Evolutionary conservation across 2,329 filamentous ascomycete species (phyloP).

Genomic region (Zasmidium cellare): DNA sequence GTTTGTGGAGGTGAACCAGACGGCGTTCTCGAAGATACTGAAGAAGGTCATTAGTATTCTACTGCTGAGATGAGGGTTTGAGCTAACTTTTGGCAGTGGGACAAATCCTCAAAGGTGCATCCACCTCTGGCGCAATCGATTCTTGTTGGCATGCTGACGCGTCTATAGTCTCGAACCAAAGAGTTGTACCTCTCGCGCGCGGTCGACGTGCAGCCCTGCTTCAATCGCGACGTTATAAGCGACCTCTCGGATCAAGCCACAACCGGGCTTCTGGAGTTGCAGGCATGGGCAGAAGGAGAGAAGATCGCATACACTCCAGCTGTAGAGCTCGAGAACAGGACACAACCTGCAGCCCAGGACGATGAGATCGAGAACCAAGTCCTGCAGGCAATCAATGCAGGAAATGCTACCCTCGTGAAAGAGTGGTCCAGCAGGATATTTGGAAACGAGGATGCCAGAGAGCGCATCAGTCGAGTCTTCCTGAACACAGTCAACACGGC

Average conservation of each 20-base stretch:
- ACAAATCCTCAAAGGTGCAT: constrained; percentile 90
- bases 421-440: constrained; percentile 77
- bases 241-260: constrained; percentile 96
- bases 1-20: constrained; percentile 97
- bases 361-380: constrained; percentile 89
- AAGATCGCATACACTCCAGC: constrained; percentile 67
- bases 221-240: constrained; percentile 95
- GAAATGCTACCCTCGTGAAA: constrained; percentile 73
- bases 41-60: constrained; percentile 68
- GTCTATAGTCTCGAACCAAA: constrained; percentile 80
- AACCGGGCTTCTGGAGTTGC: constrained; percentile 90
- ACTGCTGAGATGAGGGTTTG: constrained; percentile 17
- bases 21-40: constrained; percentile 95
- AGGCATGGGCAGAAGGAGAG: constrained; percentile 95
- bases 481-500: constrained; percentile 86
- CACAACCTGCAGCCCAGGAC: constrained; percentile 63
- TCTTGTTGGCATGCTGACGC: constrained; percentile 21
- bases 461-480: constrained; percentile 86
- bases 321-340: constrained; percentile 33
- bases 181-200: constrained; percentile 94
- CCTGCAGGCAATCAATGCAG: constrained; percentile 80
- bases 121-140: constrained; percentile 13
- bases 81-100: constrained; percentile 66
- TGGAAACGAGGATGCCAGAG: constrained; percentile 61
- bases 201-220: constrained; percentile 96